phyloP scores from a whole-genome alignment of 495 filamentous ascomycete genomes.

The Penicillium paxilli region DNA sequence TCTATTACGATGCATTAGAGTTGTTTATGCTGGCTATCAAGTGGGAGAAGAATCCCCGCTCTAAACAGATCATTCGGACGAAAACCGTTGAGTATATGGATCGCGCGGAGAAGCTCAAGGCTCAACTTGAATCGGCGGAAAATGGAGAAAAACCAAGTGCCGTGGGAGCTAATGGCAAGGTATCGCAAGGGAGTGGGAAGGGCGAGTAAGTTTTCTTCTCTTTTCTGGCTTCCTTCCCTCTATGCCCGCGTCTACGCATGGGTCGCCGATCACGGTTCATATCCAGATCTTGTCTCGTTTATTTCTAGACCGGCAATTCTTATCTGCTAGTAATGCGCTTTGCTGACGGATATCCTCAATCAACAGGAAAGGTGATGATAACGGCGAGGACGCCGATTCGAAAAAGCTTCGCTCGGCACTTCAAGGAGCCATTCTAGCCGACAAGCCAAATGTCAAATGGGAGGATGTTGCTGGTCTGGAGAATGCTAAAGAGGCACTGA shows the following conservation, averaged over 20 bases:
- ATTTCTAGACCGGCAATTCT: not conserved
- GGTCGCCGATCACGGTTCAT: not conserved
- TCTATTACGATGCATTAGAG: slow-evolving; percentile 91
- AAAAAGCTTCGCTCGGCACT: slow-evolving; percentile 93
- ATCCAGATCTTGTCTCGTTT: not conserved
- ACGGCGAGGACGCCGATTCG: slow-evolving; percentile 78
- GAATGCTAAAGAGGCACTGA: slow-evolving; percentile 91
- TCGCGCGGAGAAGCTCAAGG: slow-evolving; percentile 94
- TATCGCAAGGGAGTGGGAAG: slow-evolving; percentile 67
- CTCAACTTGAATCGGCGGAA: slow-evolving; percentile 76
- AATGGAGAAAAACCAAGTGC: slow-evolving; percentile 75
- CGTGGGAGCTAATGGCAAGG: slow-evolving; percentile 80
- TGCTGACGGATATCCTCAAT: slow-evolving; percentile 12
- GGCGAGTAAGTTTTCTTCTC: slow-evolving; percentile 52
- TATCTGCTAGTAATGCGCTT: not conserved
- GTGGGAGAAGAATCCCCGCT: slow-evolving; percentile 96
- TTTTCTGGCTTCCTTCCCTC: not conserved
- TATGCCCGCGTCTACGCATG: no score
- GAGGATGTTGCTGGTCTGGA: slow-evolving; percentile 98
- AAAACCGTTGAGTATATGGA: slow-evolving; percentile 98
- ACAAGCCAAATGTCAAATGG: slow-evolving; percentile 95
- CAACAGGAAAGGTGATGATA: slow-evolving; percentile 57
- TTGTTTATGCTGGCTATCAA: slow-evolving; percentile 95
- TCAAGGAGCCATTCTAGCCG: slow-evolving; percentile 86
- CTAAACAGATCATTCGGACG: slow-evolving; percentile 92